Evolutionary conservation across 1,139 yeast species (phyloP), one percentile per base, ranked within the genome.

Genomic region (Hansenula anomala): DNA sequence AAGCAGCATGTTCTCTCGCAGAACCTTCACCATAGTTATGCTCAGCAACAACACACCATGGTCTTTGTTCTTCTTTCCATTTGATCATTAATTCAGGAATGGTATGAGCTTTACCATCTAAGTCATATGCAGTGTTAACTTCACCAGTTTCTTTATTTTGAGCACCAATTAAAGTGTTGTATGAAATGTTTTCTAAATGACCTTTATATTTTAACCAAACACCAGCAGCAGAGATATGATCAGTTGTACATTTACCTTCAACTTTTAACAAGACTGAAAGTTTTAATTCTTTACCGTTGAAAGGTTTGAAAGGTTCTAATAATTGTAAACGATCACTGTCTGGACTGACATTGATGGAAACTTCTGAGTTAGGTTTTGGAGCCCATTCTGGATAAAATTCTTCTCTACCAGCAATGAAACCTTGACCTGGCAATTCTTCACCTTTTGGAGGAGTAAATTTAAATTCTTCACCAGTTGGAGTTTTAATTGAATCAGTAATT

Each of bases 201-300:
- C 98, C 98, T 70, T 92, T 92, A 69, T 92, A 92, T 69, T 92
- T 92, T 66, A 92, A 77, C 98, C 98, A 92, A n/a, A 83, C 94
- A 59, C 98, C 98, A 28, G 98, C 98, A 31, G 97, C 97, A 22
- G 97, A 89, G 53, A 92, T 92, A 60, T 92, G 98, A 64, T 92
- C 98, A 30, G 98, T 92, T 34, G 98, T 92, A 72, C 97, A 90
- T 67, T 92, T 92, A 48, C 98, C 98, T 67, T 88, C 90, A 38
- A 90, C 97, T 67, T 90, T 92, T 57, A 92, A 66, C 44, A 90
- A 67, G 2, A 92, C 87, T 38, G 78, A 78, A 30, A 90, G 76
- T 46, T 75, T 69, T 49, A 90, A 65, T 62, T 92, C 98, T 60
- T 86, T 64, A 42, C 95, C 94, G 44, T 79, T 68, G 89, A 96